Percentiles rank a stretch among this genome's conserved stretches.
Conservation (phyloP, 2,329 filamentous ascomycete species). For the Aaosphaeria arxii region DNA sequence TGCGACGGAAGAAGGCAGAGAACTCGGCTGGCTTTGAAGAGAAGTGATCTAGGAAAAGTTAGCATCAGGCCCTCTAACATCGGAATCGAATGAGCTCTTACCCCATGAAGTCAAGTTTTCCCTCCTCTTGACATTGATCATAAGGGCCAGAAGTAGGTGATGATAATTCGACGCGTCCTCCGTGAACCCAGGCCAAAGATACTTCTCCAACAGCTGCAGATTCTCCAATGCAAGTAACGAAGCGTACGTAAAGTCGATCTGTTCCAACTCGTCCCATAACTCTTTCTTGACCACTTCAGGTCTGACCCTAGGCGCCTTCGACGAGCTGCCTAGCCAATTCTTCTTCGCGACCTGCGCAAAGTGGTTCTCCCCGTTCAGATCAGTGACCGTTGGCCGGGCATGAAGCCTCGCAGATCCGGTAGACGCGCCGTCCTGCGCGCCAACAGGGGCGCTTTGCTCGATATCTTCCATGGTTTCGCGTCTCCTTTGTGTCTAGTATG, state of each 20-base stretch:
- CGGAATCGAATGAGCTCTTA: slow-evolving; percentile 41
- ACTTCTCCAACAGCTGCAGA: slow-evolving; percentile 84
- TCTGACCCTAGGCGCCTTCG: slow-evolving; percentile 67
- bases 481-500: slow-evolving; percentile 4
- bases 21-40: slow-evolving; percentile 75
- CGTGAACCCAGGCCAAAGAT: slow-evolving; percentile 90
- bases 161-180: slow-evolving; percentile 90
- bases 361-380: slow-evolving; percentile 65
- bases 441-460: slow-evolving; percentile 7
- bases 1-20: slow-evolving; percentile 81
- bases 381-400: slow-evolving; percentile 63
- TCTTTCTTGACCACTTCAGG: slow-evolving; percentile 77
- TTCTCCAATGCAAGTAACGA: slow-evolving; percentile 83
- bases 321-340: slow-evolving; percentile 70
- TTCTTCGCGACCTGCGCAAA: slow-evolving; percentile 72
- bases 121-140: slow-evolving; percentile 83
- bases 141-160: slow-evolving; percentile 78
- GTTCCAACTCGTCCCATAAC: slow-evolving; percentile 86
- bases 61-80: slow-evolving; percentile 22
- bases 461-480: slow-evolving; percentile 22
- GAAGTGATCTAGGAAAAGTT: slow-evolving; percentile 63
- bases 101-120: slow-evolving; percentile 88
- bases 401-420: slow-evolving; percentile 17
- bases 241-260: slow-evolving; percentile 72
- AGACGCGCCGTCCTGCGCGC: slow-evolving; percentile 18